Conservation (phyloP, 2,329 filamentous ascomycete species). For the Arthrobotrys conoides region DNA sequence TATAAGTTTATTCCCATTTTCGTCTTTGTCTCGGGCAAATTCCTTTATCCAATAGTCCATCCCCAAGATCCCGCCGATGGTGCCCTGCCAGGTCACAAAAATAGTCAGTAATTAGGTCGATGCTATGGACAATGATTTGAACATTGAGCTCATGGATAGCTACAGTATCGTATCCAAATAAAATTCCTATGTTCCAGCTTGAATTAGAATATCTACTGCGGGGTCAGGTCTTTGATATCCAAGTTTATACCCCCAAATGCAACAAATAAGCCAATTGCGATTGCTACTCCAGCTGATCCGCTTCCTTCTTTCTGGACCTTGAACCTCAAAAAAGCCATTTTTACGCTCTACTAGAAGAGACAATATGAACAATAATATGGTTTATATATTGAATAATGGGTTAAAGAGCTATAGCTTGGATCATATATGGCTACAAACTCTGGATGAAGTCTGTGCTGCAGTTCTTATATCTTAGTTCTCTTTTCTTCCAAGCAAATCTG, state of each 20-base stretch:
- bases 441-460: no score
- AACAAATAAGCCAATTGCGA: constrained; percentile 78
- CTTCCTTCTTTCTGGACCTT: constrained; percentile 38
- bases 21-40: constrained; percentile 73
- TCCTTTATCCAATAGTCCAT: constrained; percentile 77
- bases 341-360: neutral
- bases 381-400: no score
- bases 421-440: no score
- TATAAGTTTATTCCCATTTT: constrained; percentile 62
- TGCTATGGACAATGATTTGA: neutral
- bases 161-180: constrained; percentile 52
- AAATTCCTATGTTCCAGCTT: constrained; percentile 64
- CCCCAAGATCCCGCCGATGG: constrained; percentile 79
- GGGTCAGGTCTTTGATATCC: neutral
- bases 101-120: neutral
- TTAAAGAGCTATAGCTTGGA: no score
- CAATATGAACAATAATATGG: no score
- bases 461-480: neutral
- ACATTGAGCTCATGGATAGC: neutral
- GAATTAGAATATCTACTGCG: neutral
- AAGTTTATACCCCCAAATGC: constrained; percentile 75
- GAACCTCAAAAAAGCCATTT: constrained; percentile 11
- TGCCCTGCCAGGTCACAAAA: constrained; percentile 65
- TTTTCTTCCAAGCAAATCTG: neutral
- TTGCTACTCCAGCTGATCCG: constrained; percentile 28